Evolutionary conservation across 140 eudicot species (phyloP), one percentile per base, ranked within the genome.

Genomic region (Flaveria floridana): DNA sequence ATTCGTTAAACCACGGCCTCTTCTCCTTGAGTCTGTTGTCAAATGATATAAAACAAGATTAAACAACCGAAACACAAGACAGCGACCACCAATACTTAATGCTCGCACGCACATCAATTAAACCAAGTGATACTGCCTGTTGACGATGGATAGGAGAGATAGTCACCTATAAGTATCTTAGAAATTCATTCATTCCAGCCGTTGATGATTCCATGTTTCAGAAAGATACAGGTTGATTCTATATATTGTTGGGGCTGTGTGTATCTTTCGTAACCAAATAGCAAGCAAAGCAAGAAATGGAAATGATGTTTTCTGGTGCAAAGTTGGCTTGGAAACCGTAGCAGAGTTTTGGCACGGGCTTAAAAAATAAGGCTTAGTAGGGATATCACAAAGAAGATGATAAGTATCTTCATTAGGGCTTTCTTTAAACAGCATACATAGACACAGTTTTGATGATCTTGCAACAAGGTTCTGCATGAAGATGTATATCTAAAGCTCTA

Each of bases 201-300:
- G 23, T 90, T 83, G 65, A 87, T 46, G 28, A 71, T 20, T 80
- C 80, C 89, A 85, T 84, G 81, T 10, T 82, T 68, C n/a, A 73
- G 80, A 80, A 88, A 1, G 44, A 14, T 14, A 76, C 14, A n/a
- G 89, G 74, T 78, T 66, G 82, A 18, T 59, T 53, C 1, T 84
- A 51, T 5, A 87, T 82, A 74, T 88, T 88, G 71, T 81, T 66
- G 10, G 77, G 71, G 80, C 89, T 70, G 72, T 88, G 95, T 19
- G 7, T 68, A 37, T 88, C 95, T 0, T 89, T 82, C 95, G 86
- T 91, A 42, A 69, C 79, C n/a, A 91, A 91, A 76, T 86, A 82
- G 19, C 77, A 68, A 19, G 92, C 87, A 0, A 83, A 71, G 50
- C 90, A 86, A 21, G 77, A 71, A 4, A 88, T 75, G 80, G 18